Percentiles rank a stretch among this genome's conserved stretches.
phyloP scores from a whole-genome alignment of 495 filamentous ascomycete species.

The Penicillium egyptiacum region DNA sequence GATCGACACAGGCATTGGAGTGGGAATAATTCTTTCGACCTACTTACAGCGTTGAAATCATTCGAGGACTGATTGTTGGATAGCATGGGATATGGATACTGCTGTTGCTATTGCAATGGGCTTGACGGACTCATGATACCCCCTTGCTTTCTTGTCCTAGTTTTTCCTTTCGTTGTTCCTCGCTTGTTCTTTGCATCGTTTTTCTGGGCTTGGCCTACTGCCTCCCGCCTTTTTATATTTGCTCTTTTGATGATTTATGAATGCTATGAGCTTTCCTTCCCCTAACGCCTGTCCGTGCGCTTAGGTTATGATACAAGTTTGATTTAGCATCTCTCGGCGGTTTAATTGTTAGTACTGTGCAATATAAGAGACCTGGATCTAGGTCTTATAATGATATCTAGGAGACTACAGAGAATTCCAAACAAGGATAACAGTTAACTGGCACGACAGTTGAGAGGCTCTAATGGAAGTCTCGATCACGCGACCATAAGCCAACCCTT shows the following conservation, averaged over 20 bases:
- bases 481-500: no score
- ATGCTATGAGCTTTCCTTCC: conserved; percentile 19
- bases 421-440: no score
- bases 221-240: conserved; percentile 1
- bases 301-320: conserved; percentile 11
- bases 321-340: conserved; percentile 6
- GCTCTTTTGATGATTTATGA: conserved; percentile 28
- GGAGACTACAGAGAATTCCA: no score
- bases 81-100: conserved; percentile 25
- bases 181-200: conserved; percentile 6
- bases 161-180: not conserved
- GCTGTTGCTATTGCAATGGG: conserved; percentile 22
- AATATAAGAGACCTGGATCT: not conserved
- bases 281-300: not conserved
- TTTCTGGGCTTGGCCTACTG: not conserved
- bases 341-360: not conserved
- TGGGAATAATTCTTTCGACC: not conserved
- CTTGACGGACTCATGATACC: conserved; percentile 32
- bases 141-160: conserved; percentile 8
- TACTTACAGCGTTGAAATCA: conserved; percentile 1
- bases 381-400: not conserved
- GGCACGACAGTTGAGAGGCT: no score
- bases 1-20: not conserved
- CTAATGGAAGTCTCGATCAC: no score
- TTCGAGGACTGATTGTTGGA: conserved; percentile 1